phyloP scores from a whole-genome alignment of 2,329 filamentous ascomycete genomes.

The Fusarium robinianum region DNA sequence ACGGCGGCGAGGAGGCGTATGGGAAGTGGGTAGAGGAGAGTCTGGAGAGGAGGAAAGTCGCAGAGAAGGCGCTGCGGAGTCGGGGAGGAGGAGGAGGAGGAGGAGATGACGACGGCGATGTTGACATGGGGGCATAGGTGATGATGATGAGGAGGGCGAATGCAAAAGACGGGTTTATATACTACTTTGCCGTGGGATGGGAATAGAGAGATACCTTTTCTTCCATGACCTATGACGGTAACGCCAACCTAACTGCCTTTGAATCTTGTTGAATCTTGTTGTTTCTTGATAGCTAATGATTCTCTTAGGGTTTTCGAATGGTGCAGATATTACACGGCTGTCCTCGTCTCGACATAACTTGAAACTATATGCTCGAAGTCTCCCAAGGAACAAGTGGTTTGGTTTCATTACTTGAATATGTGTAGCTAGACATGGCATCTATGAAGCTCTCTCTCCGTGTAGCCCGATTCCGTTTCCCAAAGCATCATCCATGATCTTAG shows the following conservation, averaged over 20 bases:
- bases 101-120: slow-evolving; percentile 42
- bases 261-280: no score
- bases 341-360: no score
- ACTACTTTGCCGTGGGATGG: background rate
- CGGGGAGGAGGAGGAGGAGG: slow-evolving; percentile 40
- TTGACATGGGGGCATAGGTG: slow-evolving; percentile 46
- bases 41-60: slow-evolving; percentile 56
- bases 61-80: slow-evolving; percentile 42
- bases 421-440: slow-evolving; percentile 25
- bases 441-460: slow-evolving; percentile 10
- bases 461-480: background rate
- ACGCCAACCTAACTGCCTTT: no score
- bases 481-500: no score
- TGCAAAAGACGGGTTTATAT: no score
- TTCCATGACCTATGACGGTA: slow-evolving; percentile 1
- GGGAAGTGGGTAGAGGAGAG: slow-evolving; percentile 74
- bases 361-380: no score
- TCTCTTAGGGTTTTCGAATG: no score
- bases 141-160: slow-evolving; percentile 3
- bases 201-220: slow-evolving; percentile 15
- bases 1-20: slow-evolving; percentile 68
- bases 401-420: slow-evolving; percentile 12
- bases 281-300: slow-evolving; percentile 1
- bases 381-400: background rate
- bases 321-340: no score